Percentiles rank a stretch among this genome's conserved stretches.
Conservation (phyloP, 176 grass and related monocot genomes). For the Hsuehochloa calcarea region DNA sequence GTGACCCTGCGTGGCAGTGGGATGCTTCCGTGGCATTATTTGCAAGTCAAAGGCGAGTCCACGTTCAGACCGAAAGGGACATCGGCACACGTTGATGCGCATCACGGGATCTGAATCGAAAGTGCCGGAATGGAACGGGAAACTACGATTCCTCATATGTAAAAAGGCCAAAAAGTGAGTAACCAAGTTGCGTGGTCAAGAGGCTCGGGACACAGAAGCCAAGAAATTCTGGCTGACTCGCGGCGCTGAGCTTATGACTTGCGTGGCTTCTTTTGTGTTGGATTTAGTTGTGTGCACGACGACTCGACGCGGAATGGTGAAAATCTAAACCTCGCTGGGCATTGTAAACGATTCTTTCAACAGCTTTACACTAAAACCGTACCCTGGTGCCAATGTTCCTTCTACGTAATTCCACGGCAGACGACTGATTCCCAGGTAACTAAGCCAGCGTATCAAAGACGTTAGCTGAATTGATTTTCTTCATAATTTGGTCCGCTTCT, state of each 20-base stretch:
- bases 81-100: background rate
- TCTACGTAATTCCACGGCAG: background rate
- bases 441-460: background rate
- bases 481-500: background rate
- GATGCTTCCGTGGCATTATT: background rate
- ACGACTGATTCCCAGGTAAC: background rate
- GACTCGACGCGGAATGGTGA: background rate
- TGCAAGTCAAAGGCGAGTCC: conserved; percentile 6
- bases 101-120: background rate
- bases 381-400: background rate
- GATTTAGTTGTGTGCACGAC: background rate
- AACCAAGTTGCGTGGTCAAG: background rate
- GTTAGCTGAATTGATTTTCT: background rate
- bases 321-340: background rate
- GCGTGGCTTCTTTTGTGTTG: background rate
- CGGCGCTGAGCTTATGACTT: background rate
- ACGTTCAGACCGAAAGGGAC: conserved; percentile 32
- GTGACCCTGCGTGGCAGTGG: background rate
- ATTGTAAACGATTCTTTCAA: background rate
- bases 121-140: background rate
- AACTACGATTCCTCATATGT: background rate
- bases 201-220: background rate
- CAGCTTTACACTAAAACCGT: background rate
- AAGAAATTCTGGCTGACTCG: background rate
- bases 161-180: background rate